Base-by-base conservation (phyloP, 2,329 filamentous ascomycete genomes). In the Lachnellula cervina region DNA sequence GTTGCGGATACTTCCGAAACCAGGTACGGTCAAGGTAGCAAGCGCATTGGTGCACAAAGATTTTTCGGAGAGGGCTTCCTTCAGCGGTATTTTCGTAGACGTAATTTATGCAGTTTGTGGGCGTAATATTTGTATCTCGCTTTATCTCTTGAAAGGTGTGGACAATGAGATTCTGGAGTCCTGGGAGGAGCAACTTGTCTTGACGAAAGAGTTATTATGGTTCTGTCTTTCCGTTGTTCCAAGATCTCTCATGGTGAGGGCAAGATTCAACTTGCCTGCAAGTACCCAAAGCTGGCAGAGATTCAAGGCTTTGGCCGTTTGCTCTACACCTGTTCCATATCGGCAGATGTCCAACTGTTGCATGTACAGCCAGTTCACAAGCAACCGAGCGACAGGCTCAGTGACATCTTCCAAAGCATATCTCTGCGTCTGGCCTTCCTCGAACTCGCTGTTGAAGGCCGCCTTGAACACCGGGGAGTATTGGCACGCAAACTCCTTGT, bases 401-500 rank as follows among this genome's bases (percentile, higher is more conserved):
- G 25, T 28, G 14, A 45, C 23, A 19, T 60, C 52, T 7, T 52
- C 17, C 6, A 60, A 25, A 1, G 17, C n/a, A 23, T 58, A 59
- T 2, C 14, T 53, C 40, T 55, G 46, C 1, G 56, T 53, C 28
- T 49, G 53, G 13, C 51, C 51, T 11, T 59, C 54, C 4, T 38
- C n/a, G 11, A 51, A 54, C 2, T 32, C 17, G 17, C 51, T 42
- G 17, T 55, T 52, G 48, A 60, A 56, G 2, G 53, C 55, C 5
- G 37, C 49, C 5, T 35, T 14, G 9, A 56, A 32, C 1, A 56
- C 52, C 1, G 48, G 44, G 1, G 52, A 58, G 6, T 52, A 43
- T 8, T 45, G 28, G 43, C 49, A 60, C 4, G 55, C 58, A 21
- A 51, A 19, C 9, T 51, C 46, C 42, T 54, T 56, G 32, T 60